Conservation (phyloP, 768 basidiomycete genomes). For the Auriscalpium orientale region DNA sequence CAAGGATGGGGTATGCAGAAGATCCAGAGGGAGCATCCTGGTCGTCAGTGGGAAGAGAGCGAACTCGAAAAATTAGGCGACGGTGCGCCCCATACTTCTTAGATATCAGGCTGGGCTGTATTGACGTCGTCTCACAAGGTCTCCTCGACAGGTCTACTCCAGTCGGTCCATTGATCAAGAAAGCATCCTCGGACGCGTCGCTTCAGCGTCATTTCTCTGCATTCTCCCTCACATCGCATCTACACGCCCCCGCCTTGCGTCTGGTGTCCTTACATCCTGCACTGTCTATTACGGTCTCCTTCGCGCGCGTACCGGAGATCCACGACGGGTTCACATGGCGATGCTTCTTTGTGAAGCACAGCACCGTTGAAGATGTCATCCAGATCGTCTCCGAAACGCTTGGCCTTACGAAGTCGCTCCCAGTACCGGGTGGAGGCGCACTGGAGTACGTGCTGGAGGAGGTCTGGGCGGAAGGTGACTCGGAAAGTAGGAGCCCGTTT, state of each 20-base stretch:
- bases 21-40: conserved; percentile 49
- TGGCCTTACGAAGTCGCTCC: conserved; percentile 57
- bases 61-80: conserved; percentile 60
- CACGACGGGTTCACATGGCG: conserved; percentile 65
- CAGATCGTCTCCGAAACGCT: conserved; percentile 50
- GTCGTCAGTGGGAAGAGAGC: conserved; percentile 63
- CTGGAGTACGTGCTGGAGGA: conserved; percentile 74
- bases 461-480: conserved; percentile 44
- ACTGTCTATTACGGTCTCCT: conserved; percentile 44
- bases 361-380: conserved; percentile 49
- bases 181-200: conserved; percentile 26
- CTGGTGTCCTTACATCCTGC: conserved; percentile 63
- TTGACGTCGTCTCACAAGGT: conserved; percentile 28
- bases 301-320: conserved; percentile 69
- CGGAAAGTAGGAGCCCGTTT: conserved; percentile 40
- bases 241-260: conserved; percentile 59
- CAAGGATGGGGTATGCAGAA: conserved; percentile 64
- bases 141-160: conserved; percentile 36
- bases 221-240: conserved; percentile 60
- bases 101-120: not conserved
- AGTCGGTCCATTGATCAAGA: conserved; percentile 47
- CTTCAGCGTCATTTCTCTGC: conserved; percentile 55
- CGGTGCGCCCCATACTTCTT: conserved; percentile 33
- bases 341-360: conserved; percentile 52
- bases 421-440: conserved; percentile 58